phyloP scores from a whole-genome alignment of 805 yeast genomes.

The Saccharomycopsis sp. region DNA sequence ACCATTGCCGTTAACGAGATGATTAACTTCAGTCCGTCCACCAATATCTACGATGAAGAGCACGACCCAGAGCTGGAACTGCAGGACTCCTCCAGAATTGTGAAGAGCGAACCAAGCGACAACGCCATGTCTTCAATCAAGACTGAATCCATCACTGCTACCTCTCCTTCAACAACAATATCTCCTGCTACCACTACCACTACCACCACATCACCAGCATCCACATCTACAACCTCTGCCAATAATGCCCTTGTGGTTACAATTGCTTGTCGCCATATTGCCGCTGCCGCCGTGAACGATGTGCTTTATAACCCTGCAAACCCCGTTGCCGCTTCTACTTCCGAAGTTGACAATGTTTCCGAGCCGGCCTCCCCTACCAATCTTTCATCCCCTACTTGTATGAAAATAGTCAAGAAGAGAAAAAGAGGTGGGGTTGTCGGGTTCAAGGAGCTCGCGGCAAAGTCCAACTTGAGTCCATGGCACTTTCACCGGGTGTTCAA shows the following conservation, averaged over 20 bases:
- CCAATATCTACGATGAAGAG: conserved; percentile 33
- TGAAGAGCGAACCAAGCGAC: too few relatives aligned
- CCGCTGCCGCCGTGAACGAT: conserved; percentile 60
- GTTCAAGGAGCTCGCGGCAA: conserved; percentile 79
- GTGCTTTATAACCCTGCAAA: conserved; percentile 21
- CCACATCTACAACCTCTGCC: conserved; percentile 1
- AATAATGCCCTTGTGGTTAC: conserved; percentile 49
- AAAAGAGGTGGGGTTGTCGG: conserved; percentile 75
- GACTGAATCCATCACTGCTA: conserved; percentile 3
- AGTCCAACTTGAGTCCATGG: conserved; percentile 81
- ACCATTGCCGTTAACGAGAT: conserved; percentile 38
- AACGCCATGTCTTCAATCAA: conserved; percentile 13
- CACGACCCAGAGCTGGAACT: too few relatives aligned
- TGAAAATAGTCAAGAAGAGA: conserved; percentile 32
- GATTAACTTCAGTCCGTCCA: conserved; percentile 50
- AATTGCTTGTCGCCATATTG: conserved; percentile 74
- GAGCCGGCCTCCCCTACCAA: conserved; percentile 1
- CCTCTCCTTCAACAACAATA: conserved; percentile 3
- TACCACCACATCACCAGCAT: conserved; percentile 13
- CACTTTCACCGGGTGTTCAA: conserved; percentile 89
- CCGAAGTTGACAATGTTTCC: conserved; percentile 16
- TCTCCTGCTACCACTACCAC: too few relatives aligned
- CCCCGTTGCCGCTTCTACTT: conserved; percentile 19
- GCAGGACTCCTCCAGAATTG: too few relatives aligned
- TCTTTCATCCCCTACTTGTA: not conserved